Conservation (phyloP, 179 eudicot species). For the Patellifolia procumbens region DNA sequence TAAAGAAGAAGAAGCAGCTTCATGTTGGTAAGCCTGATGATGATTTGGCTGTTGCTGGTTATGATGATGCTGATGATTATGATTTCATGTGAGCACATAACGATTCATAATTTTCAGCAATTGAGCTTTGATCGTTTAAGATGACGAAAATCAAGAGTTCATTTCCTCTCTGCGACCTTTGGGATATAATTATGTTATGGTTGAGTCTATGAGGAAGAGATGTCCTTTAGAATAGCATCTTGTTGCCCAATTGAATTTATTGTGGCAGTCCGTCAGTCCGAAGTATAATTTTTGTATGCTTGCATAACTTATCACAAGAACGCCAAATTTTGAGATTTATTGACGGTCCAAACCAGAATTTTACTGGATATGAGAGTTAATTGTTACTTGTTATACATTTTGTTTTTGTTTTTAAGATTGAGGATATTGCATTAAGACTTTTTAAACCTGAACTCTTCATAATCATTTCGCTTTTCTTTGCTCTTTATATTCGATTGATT, state of each 20-base stretch:
- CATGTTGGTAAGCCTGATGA: slow-evolving; percentile 73
- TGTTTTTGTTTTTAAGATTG: too few relatives aligned
- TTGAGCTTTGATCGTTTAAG: background rate
- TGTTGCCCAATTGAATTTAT: slow-evolving; percentile 1
- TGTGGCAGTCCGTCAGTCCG: slow-evolving; percentile 4
- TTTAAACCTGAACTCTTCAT: too few relatives aligned
- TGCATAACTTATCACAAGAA: slow-evolving; percentile 9
- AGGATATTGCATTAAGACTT: too few relatives aligned
- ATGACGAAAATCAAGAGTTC: background rate
- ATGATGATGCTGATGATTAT: slow-evolving; percentile 64
- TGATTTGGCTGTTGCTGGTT: slow-evolving; percentile 50
- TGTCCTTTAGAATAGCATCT: slow-evolving; percentile 10
- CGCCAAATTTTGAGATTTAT: slow-evolving; percentile 16
- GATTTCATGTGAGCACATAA: slow-evolving; percentile 64
- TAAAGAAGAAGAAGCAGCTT: slow-evolving; percentile 53
- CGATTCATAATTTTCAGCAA: slow-evolving; percentile 5
- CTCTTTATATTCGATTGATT: too few relatives aligned
- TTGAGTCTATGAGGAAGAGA: slow-evolving; percentile 3
- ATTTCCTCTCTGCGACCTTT: slow-evolving; percentile 4
- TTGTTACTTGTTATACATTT: background rate
- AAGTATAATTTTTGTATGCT: slow-evolving; percentile 21
- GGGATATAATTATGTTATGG: slow-evolving; percentile 5
- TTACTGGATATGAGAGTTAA: slow-evolving; percentile 13
- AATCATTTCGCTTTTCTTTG: too few relatives aligned
- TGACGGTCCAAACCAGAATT: background rate